Evolutionary conservation across 2,329 filamentous ascomycete genomes (phyloP).

Genomic region (Dothiorella sarmentorum): DNA sequence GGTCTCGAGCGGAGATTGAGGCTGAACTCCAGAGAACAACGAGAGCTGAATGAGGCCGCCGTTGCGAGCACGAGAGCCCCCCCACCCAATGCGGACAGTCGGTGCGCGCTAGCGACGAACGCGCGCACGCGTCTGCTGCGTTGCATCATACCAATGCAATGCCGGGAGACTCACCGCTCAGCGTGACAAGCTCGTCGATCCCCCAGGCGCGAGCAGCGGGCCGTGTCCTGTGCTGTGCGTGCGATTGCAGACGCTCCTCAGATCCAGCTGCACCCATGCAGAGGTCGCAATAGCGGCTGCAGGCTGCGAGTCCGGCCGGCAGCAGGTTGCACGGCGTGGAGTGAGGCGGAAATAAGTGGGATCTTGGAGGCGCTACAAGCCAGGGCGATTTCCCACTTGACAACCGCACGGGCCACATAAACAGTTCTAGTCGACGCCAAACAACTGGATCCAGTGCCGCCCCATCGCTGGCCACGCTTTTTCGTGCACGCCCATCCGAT

Average conservation of each 20-base stretch:
- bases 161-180: background rate
- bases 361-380: too few relatives aligned
- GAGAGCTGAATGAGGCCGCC: too few relatives aligned
- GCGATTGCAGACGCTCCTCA: background rate
- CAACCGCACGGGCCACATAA: conserved; percentile 6
- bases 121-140: background rate
- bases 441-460: too few relatives aligned
- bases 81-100: background rate
- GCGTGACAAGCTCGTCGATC: conserved; percentile 9
- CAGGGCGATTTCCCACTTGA: conserved; percentile 6
- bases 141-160: background rate
- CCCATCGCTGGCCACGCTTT: background rate
- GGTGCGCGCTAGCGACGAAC: background rate
- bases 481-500: background rate
- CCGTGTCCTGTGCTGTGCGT: conserved; percentile 12
- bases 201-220: conserved; percentile 8
- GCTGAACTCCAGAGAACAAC: background rate
- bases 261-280: background rate
- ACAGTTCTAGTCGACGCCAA: conserved; percentile 3
- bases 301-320: background rate
- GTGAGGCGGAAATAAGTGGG: background rate
- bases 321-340: background rate
- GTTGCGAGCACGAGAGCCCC: background rate
- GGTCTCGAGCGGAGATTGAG: background rate
- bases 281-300: background rate